Evolutionary conservation across 1,284 basidiomycete genomes (phyloP), one percentile per base, ranked within the genome.

Genomic region (Fomitopsis betulina): DNA sequence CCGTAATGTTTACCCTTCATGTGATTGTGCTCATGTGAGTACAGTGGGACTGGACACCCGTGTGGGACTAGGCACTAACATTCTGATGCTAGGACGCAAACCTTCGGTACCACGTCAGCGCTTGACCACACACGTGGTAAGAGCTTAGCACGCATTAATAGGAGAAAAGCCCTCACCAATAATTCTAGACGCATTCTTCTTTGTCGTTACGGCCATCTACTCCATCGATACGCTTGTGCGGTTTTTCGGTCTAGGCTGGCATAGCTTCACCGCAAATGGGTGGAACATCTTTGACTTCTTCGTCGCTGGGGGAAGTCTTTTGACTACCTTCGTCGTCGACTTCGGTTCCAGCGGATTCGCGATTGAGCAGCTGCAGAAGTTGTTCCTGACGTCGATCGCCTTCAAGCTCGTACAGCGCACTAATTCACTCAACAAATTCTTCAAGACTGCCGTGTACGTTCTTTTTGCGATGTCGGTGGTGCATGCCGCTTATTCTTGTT

Each of bases 321-420:
- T 86, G 21, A 96, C 95, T 0, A 97, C 93, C 1, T 74, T 97
- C 25, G 79, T 93, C 9, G 85, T 91, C 25, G 80, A 87, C 3
- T 81, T 87, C 61, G 83, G 83, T 15, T 69, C 75, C 1, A 75
- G 72, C 21, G 79, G 79, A 17, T 85, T 83, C 62, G 72, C 70
- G 5, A 76, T 79, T 3, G 77, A 85, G 58, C 93, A 98, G 68
- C 78, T 98, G 0, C 94, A 98, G 70, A 98, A 98, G 75, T 80
- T 98, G 12, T 98, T 99, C 75, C 80, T 99, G 47, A 94, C 96
- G 62, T 89, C 88, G 62, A 92, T 98, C 54, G 88, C 93, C 0
- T 89, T 98, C 80, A 99, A 99, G 75, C 82, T 99, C 23, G 93
- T 98, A 1, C 94, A 98, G 70, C 84, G 92, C 54, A 91, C 89